Percentiles rank a stretch among this genome's conserved stretches.
These are phyloP conservation scores for Lichtheimia ornata DNA, from an alignment of 371 early-diverging fungal species.

Conservation along the genomic window DNA sequence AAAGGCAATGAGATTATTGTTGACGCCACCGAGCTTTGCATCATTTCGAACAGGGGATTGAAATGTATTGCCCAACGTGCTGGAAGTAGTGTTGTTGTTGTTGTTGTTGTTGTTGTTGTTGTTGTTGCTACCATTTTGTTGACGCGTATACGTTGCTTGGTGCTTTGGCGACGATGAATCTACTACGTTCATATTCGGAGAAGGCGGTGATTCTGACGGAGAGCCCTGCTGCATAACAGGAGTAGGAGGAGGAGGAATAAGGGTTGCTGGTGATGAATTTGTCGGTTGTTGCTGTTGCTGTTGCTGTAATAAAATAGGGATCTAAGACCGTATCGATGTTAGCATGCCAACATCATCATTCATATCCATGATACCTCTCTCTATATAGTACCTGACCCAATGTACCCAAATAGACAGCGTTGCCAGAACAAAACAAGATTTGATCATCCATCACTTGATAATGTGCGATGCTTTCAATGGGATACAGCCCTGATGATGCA, in stretches of 20 bases:
- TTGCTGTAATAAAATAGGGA: not conserved
- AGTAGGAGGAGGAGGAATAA: too few species aligned
- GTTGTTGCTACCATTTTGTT: not conserved
- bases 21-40: conserved; percentile 63
- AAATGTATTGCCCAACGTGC: conserved; percentile 2
- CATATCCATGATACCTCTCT: not conserved
- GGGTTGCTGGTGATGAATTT: too few species aligned
- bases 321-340: not conserved
- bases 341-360: not conserved
- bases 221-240: not conserved
- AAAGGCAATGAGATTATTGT: conserved; percentile 58
- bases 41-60: conserved; percentile 33
- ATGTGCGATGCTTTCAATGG: conserved; percentile 15
- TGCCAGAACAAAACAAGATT: conserved; percentile 17
- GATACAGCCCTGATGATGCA: conserved; percentile 9
- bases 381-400: conserved; percentile 18
- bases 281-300: too few species aligned
- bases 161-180: conserved; percentile 1
- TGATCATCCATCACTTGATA: conserved; percentile 15
- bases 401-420: conserved; percentile 13
- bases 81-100: not conserved
- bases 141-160: not conserved
- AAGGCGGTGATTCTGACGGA: conserved; percentile 6
- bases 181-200: not conserved
- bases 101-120: too few species aligned